Evolutionary conservation across 495 filamentous ascomycete species (phyloP), one percentile per base, ranked within the genome.

Genomic region (Podospora tetraspora): DNA sequence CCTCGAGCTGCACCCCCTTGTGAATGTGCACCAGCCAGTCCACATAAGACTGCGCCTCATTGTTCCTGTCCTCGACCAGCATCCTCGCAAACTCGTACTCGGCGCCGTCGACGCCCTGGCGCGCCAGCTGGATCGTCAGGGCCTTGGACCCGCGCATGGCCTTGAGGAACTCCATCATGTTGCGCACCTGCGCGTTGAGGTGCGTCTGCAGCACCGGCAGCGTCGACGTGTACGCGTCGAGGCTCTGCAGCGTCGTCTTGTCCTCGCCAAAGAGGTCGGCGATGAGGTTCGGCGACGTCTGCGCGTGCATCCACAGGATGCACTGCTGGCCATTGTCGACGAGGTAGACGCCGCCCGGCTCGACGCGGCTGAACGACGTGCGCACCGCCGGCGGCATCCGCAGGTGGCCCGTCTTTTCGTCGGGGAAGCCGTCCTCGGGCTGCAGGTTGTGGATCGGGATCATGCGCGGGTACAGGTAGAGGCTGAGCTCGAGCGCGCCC

Each of bases 21-120:
- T 99, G 95, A 62, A 97, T 82, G 79, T 97, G 92, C 64, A 99
- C 95, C 78, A 99, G 79, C 95, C 95, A 99, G 80, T 99, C 95
- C 21, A 98, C 95, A 80, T 99, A 98, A 72, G 90, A 94, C 78
- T 94, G 92, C 34, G 95, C 95, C 79, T 99, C 95, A 70, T 96
- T 97, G 78, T 98, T 98, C 70, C 95, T 86, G 76, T 99, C 95
- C 80, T 99, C 95, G 62, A 96, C 87, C 71, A 99, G 79, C 76
- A 93, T 80, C 57, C 93, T 82, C 57, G 96, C 95, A 80, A 97
- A 99, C 79, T 99, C 95, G 70, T 91, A 97, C 79, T 99, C 95
- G 1, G 93, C 92, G 0, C 95, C 95, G 73, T 99, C 95, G 3
- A 98, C 82, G 0, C 94, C 93, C 79, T 99, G 95, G 27, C 95